Evolutionary conservation across 768 basidiomycete genomes (phyloP).

Genomic region (Polyporus arcularius): DNA sequence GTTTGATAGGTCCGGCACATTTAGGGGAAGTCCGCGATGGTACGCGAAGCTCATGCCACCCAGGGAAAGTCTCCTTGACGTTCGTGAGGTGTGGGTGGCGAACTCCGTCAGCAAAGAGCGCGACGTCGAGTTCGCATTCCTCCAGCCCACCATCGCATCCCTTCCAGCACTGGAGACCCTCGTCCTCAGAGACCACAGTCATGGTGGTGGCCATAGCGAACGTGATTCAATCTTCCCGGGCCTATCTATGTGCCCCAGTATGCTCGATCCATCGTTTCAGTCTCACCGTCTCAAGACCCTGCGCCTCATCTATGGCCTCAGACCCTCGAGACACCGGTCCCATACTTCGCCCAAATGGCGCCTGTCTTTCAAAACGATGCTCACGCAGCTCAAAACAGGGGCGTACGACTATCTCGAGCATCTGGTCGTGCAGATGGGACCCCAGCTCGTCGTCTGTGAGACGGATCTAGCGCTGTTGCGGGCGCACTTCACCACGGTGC

Average conservation of each 20-base stretch:
- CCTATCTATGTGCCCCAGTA: background rate
- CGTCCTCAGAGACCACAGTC: background rate
- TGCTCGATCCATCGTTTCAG: background rate
- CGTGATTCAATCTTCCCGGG: background rate
- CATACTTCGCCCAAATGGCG: background rate
- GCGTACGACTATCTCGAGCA: background rate
- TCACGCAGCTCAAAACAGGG: background rate
- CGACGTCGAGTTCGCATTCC: no score
- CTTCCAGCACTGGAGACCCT: background rate
- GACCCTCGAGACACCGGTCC: background rate
- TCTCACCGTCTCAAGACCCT: background rate
- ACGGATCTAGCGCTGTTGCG: background rate
- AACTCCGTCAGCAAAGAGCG: no score
- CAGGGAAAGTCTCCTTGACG: no score
- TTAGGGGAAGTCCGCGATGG: no score
- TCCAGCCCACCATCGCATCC: no score
- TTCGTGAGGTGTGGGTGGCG: no score
- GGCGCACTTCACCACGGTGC: background rate
- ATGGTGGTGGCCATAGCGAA: background rate
- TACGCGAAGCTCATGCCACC: no score
- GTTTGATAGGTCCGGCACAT: no score
- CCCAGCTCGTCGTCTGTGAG: background rate
- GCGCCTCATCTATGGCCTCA: background rate
- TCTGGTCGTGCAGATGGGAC: background rate
- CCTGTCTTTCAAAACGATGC: background rate